These are phyloP conservation scores for Acanthamoeba lenticulata DNA, from an alignment of 208 protist genomes.

Conservation along the genomic window DNA sequence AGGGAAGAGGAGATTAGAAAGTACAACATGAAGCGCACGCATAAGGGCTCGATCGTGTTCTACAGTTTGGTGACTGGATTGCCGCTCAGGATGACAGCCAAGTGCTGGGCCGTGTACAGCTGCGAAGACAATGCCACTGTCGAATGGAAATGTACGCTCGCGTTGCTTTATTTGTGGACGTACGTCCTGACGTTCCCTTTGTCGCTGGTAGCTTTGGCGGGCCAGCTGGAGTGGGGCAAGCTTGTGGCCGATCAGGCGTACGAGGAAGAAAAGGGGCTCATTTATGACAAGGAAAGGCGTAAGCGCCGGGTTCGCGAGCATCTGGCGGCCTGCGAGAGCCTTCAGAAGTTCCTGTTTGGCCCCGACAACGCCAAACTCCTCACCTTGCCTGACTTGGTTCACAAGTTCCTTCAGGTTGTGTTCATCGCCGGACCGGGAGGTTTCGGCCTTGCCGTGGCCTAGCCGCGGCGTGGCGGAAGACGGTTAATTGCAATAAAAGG, in stretches of 20 bases:
- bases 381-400: neutral
- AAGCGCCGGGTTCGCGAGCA: neutral
- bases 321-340: neutral
- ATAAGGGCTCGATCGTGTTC: neutral
- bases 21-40: neutral
- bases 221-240: neutral
- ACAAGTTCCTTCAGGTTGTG: neutral
- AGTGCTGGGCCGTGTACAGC: neutral
- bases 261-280: neutral
- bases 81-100: neutral
- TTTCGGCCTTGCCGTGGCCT: too few species aligned
- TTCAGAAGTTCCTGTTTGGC: neutral
- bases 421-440: neutral
- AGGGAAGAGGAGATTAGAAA: neutral
- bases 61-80: neutral
- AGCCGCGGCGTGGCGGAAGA: too few species aligned
- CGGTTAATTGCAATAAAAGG: too few species aligned
- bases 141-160: neutral
- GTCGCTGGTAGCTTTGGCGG: neutral
- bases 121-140: neutral
- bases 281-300: neutral
- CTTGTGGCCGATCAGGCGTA: neutral
- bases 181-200: neutral
- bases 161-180: neutral
- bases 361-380: neutral